Conservation (phyloP, 148 eudicot species). For the Silene conica region DNA sequence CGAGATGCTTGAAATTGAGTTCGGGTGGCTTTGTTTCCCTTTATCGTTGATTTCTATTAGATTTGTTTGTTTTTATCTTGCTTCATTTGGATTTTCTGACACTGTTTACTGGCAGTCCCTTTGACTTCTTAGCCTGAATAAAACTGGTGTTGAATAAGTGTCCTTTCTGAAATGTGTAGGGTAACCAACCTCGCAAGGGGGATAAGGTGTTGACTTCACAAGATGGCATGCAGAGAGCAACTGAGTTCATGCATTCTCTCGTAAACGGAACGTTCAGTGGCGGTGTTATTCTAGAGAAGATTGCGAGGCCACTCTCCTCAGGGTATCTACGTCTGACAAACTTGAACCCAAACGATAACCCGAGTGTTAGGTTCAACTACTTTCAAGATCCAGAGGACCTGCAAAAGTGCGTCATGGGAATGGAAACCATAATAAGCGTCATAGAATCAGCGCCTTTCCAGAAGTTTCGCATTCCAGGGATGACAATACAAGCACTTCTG, state of each 20-base stretch:
- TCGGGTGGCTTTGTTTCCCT: too few species aligned
- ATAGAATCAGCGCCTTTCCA: slow-evolving; percentile 43
- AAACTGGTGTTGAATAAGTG: neutral
- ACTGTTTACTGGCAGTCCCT: neutral
- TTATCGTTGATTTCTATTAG: too few species aligned
- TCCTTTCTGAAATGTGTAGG: slow-evolving; percentile 19
- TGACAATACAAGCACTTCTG: slow-evolving; percentile 34
- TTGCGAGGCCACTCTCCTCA: slow-evolving; percentile 45
- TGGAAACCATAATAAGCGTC: slow-evolving; percentile 45
- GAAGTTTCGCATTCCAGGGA: slow-evolving; percentile 41
- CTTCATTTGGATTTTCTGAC: too few species aligned
- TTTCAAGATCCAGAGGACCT: slow-evolving; percentile 58
- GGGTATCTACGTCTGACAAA: slow-evolving; percentile 43
- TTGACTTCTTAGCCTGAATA: neutral
- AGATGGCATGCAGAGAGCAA: slow-evolving; percentile 27
- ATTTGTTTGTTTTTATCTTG: too few species aligned
- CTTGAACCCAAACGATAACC: slow-evolving; percentile 49
- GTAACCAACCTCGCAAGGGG: slow-evolving; percentile 7
- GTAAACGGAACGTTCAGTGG: slow-evolving; percentile 37
- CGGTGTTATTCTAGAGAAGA: slow-evolving; percentile 53
- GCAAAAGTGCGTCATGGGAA: slow-evolving; percentile 48
- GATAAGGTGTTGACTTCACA: slow-evolving; percentile 19
- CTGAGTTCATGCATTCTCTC: slow-evolving; percentile 35
- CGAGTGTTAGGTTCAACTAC: slow-evolving; percentile 62
- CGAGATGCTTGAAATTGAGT: too few species aligned